Base-by-base conservation (phyloP, 768 basidiomycete species). In the Macrocybe gigantea region DNA sequence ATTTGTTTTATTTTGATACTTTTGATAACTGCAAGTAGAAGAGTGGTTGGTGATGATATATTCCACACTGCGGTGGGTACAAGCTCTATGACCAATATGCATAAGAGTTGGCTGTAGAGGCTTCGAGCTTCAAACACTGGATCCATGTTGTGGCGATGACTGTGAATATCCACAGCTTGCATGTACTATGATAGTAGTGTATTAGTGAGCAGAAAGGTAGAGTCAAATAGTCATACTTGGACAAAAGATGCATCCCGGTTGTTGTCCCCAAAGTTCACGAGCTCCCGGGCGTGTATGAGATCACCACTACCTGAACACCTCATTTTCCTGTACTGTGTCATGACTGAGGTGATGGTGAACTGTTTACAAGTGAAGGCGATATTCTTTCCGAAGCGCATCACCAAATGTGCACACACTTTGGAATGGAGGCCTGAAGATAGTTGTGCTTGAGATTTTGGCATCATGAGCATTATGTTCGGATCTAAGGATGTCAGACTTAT, bases 21-120 rank as follows among this genome's bases (percentile, higher is more conserved):
- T 5, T 45, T 39, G 22, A 67, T 57, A n/a, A 54, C 53, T 1
- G 53, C 66, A 3, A 65, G 50, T n/a, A 65, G 51, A 33, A 62
- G 33, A 3, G 50, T 60, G 15, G 47, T 37, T 9, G 54, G 50
- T n/a, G 38, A 37, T 7, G 13, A 7, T 11, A 63, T 41, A 11
- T 53, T 49, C 37, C 59, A 53, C 7, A 22, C 41, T 10, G 31
- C 41, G 0, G 54, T 48, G 5, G 45, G 40, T 6, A 56, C 55
- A 1, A 68, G 42, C 5, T 49, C 48, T 12, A 71, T 32, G 14
- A 60, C 49, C 33, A 66, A 51, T 12, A 72, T 59, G 34, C 57
- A 44, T 41, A 60, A 48, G 1, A 72, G 61, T 48, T 65, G 64
- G 1, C 70, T 69, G 52, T 55, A 72, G 50, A 62, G 68, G 10